A percentile compares a stretch with the other conserved stretches of the same genome.
Evolutionary conservation across 164 flowering plant species (phyloP).

Genomic region (Vitis cinerea): DNA sequence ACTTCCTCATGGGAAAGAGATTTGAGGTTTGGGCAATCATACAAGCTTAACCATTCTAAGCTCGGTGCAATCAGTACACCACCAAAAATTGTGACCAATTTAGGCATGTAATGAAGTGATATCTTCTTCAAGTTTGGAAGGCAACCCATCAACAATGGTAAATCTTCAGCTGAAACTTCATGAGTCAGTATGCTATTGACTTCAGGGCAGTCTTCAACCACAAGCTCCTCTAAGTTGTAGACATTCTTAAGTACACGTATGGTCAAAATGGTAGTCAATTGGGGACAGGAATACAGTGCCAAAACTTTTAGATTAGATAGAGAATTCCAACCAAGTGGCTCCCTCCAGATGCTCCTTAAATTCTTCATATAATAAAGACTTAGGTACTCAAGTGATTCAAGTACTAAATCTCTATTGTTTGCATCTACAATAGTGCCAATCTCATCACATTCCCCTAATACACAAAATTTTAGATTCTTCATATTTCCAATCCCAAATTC

Average conservation of each 20-base stretch:
- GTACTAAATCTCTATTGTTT: background rate
- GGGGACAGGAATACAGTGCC: background rate
- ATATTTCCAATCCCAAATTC: background rate
- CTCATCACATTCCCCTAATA: background rate
- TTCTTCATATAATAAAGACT: conserved; percentile 1
- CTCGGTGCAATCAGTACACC: background rate
- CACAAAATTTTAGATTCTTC: background rate
- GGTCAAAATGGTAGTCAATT: background rate
- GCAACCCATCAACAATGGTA: background rate
- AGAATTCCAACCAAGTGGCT: background rate
- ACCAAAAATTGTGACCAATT: background rate
- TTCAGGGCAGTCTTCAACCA: background rate
- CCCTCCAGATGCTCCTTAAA: background rate
- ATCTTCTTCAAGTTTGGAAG: background rate
- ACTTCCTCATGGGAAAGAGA: background rate
- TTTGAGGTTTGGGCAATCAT: background rate
- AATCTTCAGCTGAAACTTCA: too few relatives aligned
- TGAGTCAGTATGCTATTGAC: too few relatives aligned
- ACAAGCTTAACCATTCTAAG: background rate
- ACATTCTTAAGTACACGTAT: background rate
- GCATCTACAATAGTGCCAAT: background rate
- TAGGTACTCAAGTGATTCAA: background rate
- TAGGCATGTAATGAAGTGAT: background rate
- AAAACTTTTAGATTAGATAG: background rate
- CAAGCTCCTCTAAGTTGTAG: background rate